Conservation (phyloP, 345 rosid genomes). For the Chamaenerion angustifolium region DNA sequence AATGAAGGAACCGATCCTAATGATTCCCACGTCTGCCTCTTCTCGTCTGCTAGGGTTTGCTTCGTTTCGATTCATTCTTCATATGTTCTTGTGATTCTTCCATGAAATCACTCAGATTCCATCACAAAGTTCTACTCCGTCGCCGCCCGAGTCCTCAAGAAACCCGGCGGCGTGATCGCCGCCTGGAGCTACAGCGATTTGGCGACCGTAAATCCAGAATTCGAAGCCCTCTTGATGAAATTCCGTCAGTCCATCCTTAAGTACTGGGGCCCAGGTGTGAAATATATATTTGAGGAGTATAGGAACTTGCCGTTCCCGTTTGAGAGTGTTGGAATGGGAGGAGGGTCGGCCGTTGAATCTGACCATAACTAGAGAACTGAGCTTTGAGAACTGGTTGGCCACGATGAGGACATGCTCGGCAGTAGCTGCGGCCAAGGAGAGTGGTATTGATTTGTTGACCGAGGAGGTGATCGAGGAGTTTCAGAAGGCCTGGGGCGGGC, state of each 20-base stretch:
- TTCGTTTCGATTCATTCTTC: too few relatives aligned
- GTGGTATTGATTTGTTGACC: slow-evolving; percentile 48
- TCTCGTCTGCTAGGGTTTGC: too few relatives aligned
- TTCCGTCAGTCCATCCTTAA: slow-evolving; percentile 28
- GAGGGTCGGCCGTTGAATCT: slow-evolving; percentile 41
- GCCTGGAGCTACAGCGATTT: slow-evolving; percentile 36
- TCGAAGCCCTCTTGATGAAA: slow-evolving; percentile 28
- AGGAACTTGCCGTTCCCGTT: slow-evolving; percentile 49
- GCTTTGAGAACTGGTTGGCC: slow-evolving; percentile 33
- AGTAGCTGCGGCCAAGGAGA: slow-evolving; percentile 28
- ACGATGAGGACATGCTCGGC: slow-evolving; percentile 34
- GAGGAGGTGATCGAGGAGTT: slow-evolving; percentile 30
- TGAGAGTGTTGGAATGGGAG: slow-evolving; percentile 38
- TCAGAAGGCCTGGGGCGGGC: slow-evolving; percentile 51
- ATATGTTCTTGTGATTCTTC: too few relatives aligned
- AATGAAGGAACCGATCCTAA: too few relatives aligned
- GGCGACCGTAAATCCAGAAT: slow-evolving; percentile 26
- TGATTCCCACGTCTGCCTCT: too few relatives aligned
- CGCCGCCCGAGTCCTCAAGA: slow-evolving; percentile 30
- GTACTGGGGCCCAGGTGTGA: slow-evolving; percentile 22
- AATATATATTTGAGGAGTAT: slow-evolving; percentile 20
- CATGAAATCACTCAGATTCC: too few relatives aligned
- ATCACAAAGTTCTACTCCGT: slow-evolving; percentile 38
- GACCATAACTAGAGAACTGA: slow-evolving; percentile 27
- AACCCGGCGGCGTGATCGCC: slow-evolving; percentile 47